Evolutionary conservation across 768 basidiomycete species (phyloP).

Genomic region (Pisolithus albus): DNA sequence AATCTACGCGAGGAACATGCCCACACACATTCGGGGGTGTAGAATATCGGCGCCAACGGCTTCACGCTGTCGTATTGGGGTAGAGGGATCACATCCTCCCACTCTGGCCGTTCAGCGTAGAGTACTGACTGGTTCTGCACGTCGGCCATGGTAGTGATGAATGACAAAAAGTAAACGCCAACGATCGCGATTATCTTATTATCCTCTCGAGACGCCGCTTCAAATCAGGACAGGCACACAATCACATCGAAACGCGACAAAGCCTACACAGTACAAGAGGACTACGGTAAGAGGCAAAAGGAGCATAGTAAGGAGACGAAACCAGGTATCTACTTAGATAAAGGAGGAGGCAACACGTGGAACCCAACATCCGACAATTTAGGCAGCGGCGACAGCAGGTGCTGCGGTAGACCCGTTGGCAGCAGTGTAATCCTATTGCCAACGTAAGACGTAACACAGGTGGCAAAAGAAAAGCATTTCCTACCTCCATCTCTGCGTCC

Average conservation of each 20-base stretch:
- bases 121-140: slow-evolving; percentile 23
- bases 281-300: slow-evolving; percentile 16
- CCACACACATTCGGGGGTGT: slow-evolving; percentile 76
- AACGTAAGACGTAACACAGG: slow-evolving; percentile 1
- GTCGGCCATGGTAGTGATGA: background rate
- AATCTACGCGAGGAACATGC: slow-evolving; percentile 2
- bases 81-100: slow-evolving; percentile 75
- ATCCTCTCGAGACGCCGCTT: no score
- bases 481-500: slow-evolving; percentile 97
- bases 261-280: slow-evolving; percentile 6
- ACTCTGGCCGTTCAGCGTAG: slow-evolving; percentile 62
- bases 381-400: slow-evolving; percentile 37
- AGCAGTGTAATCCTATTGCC: slow-evolving; percentile 59
- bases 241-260: slow-evolving; percentile 1
- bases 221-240: background rate
- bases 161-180: no score
- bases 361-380: slow-evolving; percentile 6
- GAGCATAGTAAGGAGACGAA: slow-evolving; percentile 13
- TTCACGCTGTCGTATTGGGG: slow-evolving; percentile 72
- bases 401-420: slow-evolving; percentile 41
- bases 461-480: slow-evolving; percentile 12
- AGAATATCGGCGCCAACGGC: slow-evolving; percentile 89
- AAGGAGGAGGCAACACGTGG: slow-evolving; percentile 1
- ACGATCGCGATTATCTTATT: no score
- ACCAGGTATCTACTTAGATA: slow-evolving; percentile 6